Evolutionary conservation across 2,329 filamentous ascomycete genomes (phyloP), one percentile per base, ranked within the genome.

Genomic region (Trichoderma lentiforme): DNA sequence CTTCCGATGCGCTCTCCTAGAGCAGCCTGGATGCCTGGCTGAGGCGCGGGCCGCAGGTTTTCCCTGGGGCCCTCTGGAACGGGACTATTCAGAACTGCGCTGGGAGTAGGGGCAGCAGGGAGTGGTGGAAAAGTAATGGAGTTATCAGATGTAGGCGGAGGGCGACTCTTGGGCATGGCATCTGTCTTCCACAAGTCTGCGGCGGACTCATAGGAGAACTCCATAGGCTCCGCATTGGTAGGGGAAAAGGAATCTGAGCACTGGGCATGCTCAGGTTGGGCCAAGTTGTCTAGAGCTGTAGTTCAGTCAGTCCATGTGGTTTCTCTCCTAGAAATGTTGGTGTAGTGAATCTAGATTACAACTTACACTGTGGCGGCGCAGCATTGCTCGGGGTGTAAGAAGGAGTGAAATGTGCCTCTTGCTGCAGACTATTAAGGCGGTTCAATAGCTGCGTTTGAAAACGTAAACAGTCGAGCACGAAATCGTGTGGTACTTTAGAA

Each of bases 371-470:
- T 9, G 71, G 56, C 3, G 58, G 28, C 12, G 67, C 39, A 26
- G 61, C 63, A 28, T 74, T 71, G 11, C 51, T 61, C 8, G 69
- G 51, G 12, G 67, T 21, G 14, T 70, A 61, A 7, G 73, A 67
- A n/a, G 39, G 56, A 5, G 39, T 12, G 43, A 71, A 73, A 6
- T 26, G 70, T n/a, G 70, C 24, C 5, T 77, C 74, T 6, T 74
- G 73, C 53, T 75, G 74, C 0, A 74, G 62, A 11, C 61, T 74
- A 61, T 76, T 76, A 15, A 77, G 72, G 21, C 75, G 74, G 24
- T 76, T 72, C 15, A 77, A 51, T 12, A 78, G 51, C 60, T 78
- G 77, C 4, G 73, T 68, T 70, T 79, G 77, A 58, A 78, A 76
- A 12, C 72, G 74, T 18, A 78, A 60, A 56, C 75, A 78, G 70